Evolutionary conservation across 2,329 filamentous ascomycete species (phyloP).

Genomic region (Pseudogymnoascus sp.): DNA sequence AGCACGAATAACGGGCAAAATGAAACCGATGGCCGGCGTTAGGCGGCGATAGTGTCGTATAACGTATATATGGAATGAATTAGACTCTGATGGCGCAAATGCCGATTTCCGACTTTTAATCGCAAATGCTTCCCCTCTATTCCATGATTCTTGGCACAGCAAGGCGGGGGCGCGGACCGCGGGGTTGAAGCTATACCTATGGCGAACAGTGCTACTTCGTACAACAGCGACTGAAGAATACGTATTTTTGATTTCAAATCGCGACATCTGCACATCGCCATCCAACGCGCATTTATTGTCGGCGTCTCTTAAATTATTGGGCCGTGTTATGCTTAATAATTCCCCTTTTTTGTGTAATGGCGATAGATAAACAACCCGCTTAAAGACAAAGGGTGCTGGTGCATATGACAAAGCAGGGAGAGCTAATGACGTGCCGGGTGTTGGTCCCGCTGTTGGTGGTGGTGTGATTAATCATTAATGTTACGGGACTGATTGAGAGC

Average conservation of each 20-base stretch:
- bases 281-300: background rate
- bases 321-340: background rate
- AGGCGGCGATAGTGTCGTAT: background rate
- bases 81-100: background rate
- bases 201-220: background rate
- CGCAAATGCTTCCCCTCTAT: background rate
- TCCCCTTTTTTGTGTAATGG: background rate
- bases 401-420: background rate
- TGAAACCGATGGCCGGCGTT: background rate
- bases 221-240: background rate
- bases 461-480: slow-evolving; percentile 1
- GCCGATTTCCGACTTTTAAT: background rate
- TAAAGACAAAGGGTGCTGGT: background rate
- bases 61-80: background rate
- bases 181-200: background rate
- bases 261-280: background rate
- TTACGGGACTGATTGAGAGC: background rate
- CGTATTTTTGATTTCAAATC: slow-evolving; percentile 7
- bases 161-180: background rate
- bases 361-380: background rate
- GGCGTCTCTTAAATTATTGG: background rate
- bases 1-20: background rate
- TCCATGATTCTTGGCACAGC: background rate
- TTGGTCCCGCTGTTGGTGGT: background rate
- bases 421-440: background rate